Base-by-base conservation (phyloP, 495 filamentous ascomycete species). In the Lophium mytilinum region DNA sequence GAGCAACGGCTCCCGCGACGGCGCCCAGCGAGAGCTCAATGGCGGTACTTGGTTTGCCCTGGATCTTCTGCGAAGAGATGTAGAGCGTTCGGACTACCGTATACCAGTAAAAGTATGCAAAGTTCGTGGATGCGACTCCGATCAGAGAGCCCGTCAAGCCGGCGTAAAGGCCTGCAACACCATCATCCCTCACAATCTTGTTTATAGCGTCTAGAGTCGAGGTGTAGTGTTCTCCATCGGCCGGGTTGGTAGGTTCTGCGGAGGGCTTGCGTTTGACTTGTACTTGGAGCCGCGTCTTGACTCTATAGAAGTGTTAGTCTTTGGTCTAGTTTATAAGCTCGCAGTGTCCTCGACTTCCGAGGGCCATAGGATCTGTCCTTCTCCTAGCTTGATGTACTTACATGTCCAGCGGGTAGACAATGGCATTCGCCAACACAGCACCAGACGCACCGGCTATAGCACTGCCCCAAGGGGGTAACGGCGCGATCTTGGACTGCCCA, bases 91-190 rank as follows among this genome's bases (percentile, higher is more conserved):
- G 85, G 12, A 96, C 89, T 15, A 90, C 70, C 18, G 89, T 91
- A 72, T 99, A 97, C 93, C 93, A 99, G 76, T 97, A 99, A 68
- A 99, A 99, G 73, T 99, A 99, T 57, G 93, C 93, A 68, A 99
- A 99, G 69, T 99, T 99, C 55, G 90, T 97, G 12, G 90, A 96
- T 8, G 89, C 92, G 12, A 97, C 94, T 42, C 93, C 93, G 15
- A 96, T 72, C 10, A 99, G 77, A 7, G 89, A 81, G 15, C 94
- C 91, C 47, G 79, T 73, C 66, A 99, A 90, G 48, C 93, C 93
- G 42, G 87, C 83, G 66, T 97, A 99, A 19, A 99, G 80, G 2
- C 94, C 93, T 14, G 71, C 58, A 14, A 93, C 37, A 12, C 93
- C 94, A 47, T 96, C 92, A 57, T 87, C 85, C 48, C 82, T 81